Conservation (phyloP, 2,329 filamentous ascomycete species). For the Fusarium verrucosum region DNA sequence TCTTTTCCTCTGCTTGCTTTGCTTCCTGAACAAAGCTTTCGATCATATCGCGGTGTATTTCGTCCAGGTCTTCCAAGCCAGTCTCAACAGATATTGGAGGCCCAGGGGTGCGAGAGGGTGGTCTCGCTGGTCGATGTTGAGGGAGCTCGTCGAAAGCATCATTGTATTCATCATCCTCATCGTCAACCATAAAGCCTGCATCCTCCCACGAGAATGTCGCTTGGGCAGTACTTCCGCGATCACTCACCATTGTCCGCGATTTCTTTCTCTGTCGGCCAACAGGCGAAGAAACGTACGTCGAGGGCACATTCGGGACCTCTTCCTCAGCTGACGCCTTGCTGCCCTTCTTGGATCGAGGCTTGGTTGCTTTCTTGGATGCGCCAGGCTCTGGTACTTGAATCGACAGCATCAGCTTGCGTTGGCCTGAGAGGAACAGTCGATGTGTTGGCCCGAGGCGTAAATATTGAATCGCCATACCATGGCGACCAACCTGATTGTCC, state of each 20-base stretch:
- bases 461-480: slow-evolving; percentile 79
- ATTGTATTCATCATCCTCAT: slow-evolving; percentile 47
- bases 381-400: slow-evolving; percentile 52
- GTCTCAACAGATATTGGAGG: slow-evolving; percentile 68
- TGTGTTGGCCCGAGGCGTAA: slow-evolving; percentile 60
- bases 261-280: slow-evolving; percentile 50
- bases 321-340: slow-evolving; percentile 51
- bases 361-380: slow-evolving; percentile 45
- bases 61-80: slow-evolving; percentile 62
- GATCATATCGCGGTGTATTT: slow-evolving; percentile 71
- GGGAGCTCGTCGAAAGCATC: slow-evolving; percentile 59
- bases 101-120: slow-evolving; percentile 52
- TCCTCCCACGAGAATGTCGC: slow-evolving; percentile 53
- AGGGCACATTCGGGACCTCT: slow-evolving; percentile 54
- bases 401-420: slow-evolving; percentile 57
- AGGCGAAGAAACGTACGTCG: slow-evolving; percentile 64
- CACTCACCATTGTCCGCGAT: slow-evolving; percentile 40
- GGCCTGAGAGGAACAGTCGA: slow-evolving; percentile 54
- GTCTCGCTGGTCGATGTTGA: slow-evolving; percentile 51
- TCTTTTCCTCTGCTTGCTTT: slow-evolving; percentile 65
- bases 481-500: slow-evolving; percentile 62
- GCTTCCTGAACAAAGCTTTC: slow-evolving; percentile 71
- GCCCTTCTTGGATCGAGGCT: slow-evolving; percentile 48
- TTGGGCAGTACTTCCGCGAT: slow-evolving; percentile 52
- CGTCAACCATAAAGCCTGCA: slow-evolving; percentile 59